These are phyloP conservation scores for Arthrobotrys conoides DNA, from an alignment of 2,329 filamentous ascomycete species.

Conservation along the genomic window DNA sequence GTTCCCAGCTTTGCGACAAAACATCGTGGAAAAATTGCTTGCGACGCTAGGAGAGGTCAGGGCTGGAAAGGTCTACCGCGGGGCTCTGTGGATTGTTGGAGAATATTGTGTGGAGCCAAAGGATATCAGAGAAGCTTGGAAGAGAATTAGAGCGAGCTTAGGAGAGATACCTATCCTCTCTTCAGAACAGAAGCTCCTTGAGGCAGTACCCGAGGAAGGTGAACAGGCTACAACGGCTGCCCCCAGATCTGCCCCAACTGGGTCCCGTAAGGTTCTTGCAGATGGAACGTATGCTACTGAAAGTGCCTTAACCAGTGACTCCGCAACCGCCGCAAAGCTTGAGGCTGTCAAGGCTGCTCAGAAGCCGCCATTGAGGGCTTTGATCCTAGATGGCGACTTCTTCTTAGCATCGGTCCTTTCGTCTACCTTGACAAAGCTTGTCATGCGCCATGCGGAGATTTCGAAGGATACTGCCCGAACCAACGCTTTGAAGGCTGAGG, in stretches of 20 bases:
- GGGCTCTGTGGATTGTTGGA: slow-evolving; percentile 96
- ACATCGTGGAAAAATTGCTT: slow-evolving; percentile 89
- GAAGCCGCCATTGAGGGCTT: slow-evolving; percentile 92
- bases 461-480: slow-evolving; percentile 87
- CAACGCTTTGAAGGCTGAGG: slow-evolving; percentile 93
- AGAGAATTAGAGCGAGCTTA: slow-evolving; percentile 90
- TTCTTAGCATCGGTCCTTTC: slow-evolving; percentile 96
- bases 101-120: slow-evolving; percentile 95
- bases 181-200: slow-evolving; percentile 90
- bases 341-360: slow-evolving; percentile 97
- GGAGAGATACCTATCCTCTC: slow-evolving; percentile 97
- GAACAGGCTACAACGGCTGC: slow-evolving; percentile 77
- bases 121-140: slow-evolving; percentile 83
- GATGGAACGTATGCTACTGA: slow-evolving; percentile 98
- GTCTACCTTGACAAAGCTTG: slow-evolving; percentile 94
- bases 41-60: slow-evolving; percentile 92
- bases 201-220: slow-evolving; percentile 78
- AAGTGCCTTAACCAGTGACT: slow-evolving; percentile 92
- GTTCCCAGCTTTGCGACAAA: slow-evolving; percentile 88
- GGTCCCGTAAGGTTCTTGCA: slow-evolving; percentile 90
- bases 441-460: slow-evolving; percentile 96
- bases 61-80: slow-evolving; percentile 96
- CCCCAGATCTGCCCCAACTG: slow-evolving; percentile 82
- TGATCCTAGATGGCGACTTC: slow-evolving; percentile 97
- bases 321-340: slow-evolving; percentile 87